These are phyloP conservation scores for Leptodermis oblonga DNA, from an alignment of 257 asterid species.

Conservation along the genomic window DNA sequence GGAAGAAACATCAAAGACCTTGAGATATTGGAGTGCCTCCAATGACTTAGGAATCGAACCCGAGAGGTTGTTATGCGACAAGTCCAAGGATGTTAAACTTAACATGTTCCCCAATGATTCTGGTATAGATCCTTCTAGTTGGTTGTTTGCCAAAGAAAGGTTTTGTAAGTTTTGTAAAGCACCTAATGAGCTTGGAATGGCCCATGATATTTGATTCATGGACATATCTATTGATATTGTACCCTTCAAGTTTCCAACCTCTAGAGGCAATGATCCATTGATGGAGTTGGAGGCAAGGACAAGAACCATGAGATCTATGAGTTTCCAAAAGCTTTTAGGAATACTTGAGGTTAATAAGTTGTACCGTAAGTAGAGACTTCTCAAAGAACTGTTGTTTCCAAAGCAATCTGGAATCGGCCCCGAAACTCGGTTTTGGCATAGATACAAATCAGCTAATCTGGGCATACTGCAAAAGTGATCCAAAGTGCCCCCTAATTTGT, in stretches of 20 bases:
- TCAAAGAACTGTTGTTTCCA: constrained; percentile 1
- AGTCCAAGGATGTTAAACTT: background rate
- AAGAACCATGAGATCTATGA: background rate
- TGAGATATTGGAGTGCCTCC: background rate
- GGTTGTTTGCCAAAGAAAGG: constrained; percentile 2
- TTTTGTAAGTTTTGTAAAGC: background rate
- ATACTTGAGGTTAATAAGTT: background rate
- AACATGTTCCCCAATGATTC: background rate
- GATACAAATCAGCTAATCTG: constrained; percentile 5
- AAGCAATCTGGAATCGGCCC: constrained; percentile 28
- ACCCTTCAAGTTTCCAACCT: constrained; percentile 9
- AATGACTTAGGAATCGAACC: constrained; percentile 11
- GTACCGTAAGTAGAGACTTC: background rate
- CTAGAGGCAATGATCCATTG: background rate
- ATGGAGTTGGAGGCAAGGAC: background rate
- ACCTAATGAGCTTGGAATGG: background rate
- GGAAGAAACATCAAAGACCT: background rate
- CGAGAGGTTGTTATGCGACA: background rate
- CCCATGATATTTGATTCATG: background rate
- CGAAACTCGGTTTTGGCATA: constrained; percentile 11
- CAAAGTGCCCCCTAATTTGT: background rate
- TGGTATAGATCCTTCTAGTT: constrained; percentile 1
- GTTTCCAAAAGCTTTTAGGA: constrained; percentile 5
- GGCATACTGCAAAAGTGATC: constrained; percentile 18
- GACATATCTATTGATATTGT: constrained; percentile 3